phyloP scores from a whole-genome alignment of 139 green algal genomes.

The Medakamo hakoo region DNA sequence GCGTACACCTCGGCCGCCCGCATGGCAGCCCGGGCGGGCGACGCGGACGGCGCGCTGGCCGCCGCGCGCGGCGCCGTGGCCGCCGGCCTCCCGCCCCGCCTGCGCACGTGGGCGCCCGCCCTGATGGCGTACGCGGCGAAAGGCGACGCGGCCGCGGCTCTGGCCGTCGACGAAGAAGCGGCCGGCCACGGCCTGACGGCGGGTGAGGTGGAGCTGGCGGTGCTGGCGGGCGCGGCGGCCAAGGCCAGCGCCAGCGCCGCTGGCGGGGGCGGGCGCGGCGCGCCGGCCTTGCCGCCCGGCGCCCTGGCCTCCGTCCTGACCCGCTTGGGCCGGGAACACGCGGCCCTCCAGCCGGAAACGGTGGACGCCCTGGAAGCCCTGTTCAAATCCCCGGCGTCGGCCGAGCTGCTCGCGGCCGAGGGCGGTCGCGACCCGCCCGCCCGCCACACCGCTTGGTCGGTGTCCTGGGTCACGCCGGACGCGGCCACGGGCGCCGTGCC shows the following conservation, averaged over 20 bases:
- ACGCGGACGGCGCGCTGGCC: constrained; percentile 19
- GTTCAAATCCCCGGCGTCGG: constrained; percentile 10
- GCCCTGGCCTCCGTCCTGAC: constrained; percentile 12
- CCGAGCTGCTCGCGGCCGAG: neutral
- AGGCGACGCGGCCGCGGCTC: constrained; percentile 15
- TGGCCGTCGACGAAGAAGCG: constrained; percentile 17
- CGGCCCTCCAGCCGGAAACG: constrained; percentile 25
- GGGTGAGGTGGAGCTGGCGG: constrained; percentile 9
- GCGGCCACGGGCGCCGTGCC: neutral
- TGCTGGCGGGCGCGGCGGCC: constrained; percentile 33
- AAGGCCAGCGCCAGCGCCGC: constrained; percentile 5
- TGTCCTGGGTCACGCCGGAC: constrained; percentile 1
- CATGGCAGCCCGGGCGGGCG: constrained; percentile 21
- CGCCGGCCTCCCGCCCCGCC: constrained; percentile 5
- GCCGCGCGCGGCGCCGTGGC: constrained; percentile 12
- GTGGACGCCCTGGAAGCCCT: constrained; percentile 10
- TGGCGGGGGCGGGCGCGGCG: no score
- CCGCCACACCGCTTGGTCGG: neutral
- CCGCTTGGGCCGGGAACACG: constrained; percentile 39
- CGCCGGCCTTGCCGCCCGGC: constrained; percentile 14
- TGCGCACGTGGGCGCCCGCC: constrained; percentile 34
- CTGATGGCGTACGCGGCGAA: constrained; percentile 21
- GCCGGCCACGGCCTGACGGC: constrained; percentile 9
- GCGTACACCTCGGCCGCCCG: constrained; percentile 11
- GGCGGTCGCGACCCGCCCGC: neutral